A percentile compares a stretch with the other conserved stretches of the same genome.
phyloP scores from a whole-genome alignment of 768 basidiomycete genomes.

The Porpolomopsis calyptriformis region DNA sequence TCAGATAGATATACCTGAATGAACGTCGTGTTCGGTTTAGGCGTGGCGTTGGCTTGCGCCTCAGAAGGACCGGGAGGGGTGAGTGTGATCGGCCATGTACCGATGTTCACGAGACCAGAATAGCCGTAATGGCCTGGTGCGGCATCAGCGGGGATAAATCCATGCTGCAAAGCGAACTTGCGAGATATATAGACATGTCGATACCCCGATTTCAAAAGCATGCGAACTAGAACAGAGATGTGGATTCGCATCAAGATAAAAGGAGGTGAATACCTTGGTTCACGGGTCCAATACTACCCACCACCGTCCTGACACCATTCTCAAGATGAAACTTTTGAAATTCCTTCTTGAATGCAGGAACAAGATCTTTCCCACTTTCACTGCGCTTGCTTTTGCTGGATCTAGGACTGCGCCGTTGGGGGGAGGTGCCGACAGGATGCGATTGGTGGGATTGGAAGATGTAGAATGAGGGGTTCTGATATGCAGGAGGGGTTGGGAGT shows the following conservation, averaged over 20 bases:
- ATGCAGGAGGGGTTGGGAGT: slow-evolving; percentile 51
- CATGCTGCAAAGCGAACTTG: slow-evolving; percentile 79
- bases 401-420: slow-evolving; percentile 26
- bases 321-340: slow-evolving; percentile 82
- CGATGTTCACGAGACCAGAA: slow-evolving; percentile 75
- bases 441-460: slow-evolving; percentile 36
- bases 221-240: slow-evolving; percentile 49
- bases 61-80: slow-evolving; percentile 30
- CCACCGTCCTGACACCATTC: slow-evolving; percentile 88
- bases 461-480: slow-evolving; percentile 65
- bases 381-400: slow-evolving; percentile 30
- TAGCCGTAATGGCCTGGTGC: slow-evolving; percentile 93
- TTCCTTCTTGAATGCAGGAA: slow-evolving; percentile 58
- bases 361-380: slow-evolving; percentile 28
- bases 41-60: slow-evolving; percentile 9
- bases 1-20: slow-evolving; percentile 80
- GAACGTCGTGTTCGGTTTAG: slow-evolving; percentile 29
- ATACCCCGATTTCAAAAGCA: slow-evolving; percentile 89
- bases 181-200: slow-evolving; percentile 93
- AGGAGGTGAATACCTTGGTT: slow-evolving; percentile 49
- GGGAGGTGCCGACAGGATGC: slow-evolving; percentile 26
- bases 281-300: slow-evolving; percentile 87
- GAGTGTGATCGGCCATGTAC: slow-evolving; percentile 77
- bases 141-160: slow-evolving; percentile 80
- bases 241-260: background rate